Base-by-base conservation (phyloP, 192 early-diverging fungal species). In the Coemansia sp. region DNA sequence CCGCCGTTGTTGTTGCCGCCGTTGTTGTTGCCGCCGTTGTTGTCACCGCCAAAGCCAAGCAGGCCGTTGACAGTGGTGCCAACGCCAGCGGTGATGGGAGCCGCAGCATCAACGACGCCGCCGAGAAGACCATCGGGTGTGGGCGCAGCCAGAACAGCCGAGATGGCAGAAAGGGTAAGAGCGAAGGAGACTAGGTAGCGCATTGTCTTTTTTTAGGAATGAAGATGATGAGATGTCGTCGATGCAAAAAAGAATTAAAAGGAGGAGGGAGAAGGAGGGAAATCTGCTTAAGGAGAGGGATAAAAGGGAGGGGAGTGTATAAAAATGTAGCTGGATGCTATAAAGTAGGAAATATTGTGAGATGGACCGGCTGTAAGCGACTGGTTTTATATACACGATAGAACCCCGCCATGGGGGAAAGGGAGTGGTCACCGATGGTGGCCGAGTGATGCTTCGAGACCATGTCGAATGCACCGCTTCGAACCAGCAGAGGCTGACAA, bases 81-180 rank as follows among this genome's bases (percentile, higher is more conserved):
- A 2, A 64, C 45, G 0, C 73, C 73, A 36, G 32, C 22, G 6
- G 73, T 75, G 9, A 66, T 22, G 0, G 74, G 68, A 9, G 74
- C 68, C 29, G 42, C 43, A 15, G 59, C 53, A 62, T 66, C 68
- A 31, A 70, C 54, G 15, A 65, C 68, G 1, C 74, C 74, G 12
- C 59, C 68, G 6, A 70, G 60, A 10, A 61, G 9, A 19, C 64
- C 70, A 12, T 41, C 70, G 9, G 64, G 70, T 14, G 20, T 61
- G 19, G 68, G 49, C 37, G 43, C 56, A 1, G 63, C 67, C 0
- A 63, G 58, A 22, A 67, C 66, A 20, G 56, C 56, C 31, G 51
- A 53, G 6, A 53, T 53, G 29, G 51, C 51, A 53, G 51, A 53
- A 12, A 53, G 51, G 12, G 51, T 53, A 53, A 53, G 51, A 17